Evolutionary conservation across 768 basidiomycete genomes (phyloP), one percentile per base, ranked within the genome.

Genomic region (Fomitopsis serialis): DNA sequence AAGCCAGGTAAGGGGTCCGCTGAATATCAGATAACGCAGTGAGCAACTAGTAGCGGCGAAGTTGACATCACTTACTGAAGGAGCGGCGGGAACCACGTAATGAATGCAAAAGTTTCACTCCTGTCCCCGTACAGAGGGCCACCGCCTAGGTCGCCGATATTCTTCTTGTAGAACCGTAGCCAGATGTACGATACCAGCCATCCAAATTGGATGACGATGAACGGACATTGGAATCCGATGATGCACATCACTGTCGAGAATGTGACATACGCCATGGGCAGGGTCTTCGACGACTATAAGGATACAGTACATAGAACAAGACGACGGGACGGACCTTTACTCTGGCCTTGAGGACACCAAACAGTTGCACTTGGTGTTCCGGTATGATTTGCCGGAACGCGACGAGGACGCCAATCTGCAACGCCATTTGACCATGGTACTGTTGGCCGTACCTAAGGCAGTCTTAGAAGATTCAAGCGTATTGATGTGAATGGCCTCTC

Each of bases 371-470:
- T 70, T 98, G 96, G 63, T 99, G 95, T 70, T 99, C 97, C 29
- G 96, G 96, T 60, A 98, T 98, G 51, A 97, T 71, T 68, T 99
- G 97, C 3, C 95, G 98, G 71, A 98, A 98, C 6, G 95, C 96
- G 51, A 99, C 97, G 34, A 99, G 75, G 56, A 95, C 75, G 2
- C 86, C 87, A 48, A 85, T 86, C 63, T 97, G 92, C 19, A 99
- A 75, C 5, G 92, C 89, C 79, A 89, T 92, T 70, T 94, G 88
- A 42, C 97, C 97, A 63, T 90, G 92, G 66, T 96, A 97, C 43
- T 80, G 76, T 80, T 91, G 87, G 35, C 86, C 91, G 70, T 88
- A 92, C 42, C 96, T 97, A 45, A 5, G 45, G 42, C 52, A 48
- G 48, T 1, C 58, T 60, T 48, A 53, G 60, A 37, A 21, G 45